Conservation (phyloP, 192 early-diverging fungal genomes). For the Polychytrium aggregatum region DNA sequence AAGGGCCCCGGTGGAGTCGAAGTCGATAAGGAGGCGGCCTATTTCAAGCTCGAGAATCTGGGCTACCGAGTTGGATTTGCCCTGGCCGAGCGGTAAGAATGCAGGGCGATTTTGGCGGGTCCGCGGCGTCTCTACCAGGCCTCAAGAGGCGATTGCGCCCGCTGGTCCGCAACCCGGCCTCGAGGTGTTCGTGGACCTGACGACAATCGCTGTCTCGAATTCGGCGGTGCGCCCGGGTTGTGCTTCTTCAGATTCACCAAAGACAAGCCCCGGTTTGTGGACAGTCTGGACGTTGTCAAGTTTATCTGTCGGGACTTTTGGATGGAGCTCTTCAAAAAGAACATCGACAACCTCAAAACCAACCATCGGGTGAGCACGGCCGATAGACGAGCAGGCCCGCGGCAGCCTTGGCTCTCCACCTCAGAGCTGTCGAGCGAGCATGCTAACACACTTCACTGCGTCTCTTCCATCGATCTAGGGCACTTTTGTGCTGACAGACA, state of each 20-base stretch:
- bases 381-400: neutral
- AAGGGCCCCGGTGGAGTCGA: conserved; percentile 42
- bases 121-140: too few species aligned
- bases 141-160: too few species aligned
- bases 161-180: too few species aligned
- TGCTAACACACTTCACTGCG: neutral
- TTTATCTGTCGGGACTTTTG: conserved; percentile 99
- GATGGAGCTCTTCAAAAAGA: conserved; percentile 89
- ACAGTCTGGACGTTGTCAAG: conserved; percentile 94
- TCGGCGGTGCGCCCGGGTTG: too few species aligned
- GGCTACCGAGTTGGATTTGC: conserved; percentile 84
- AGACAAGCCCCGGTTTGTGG: conserved; percentile 75
- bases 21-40: conserved; percentile 75
- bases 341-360: conserved; percentile 97
- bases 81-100: conserved; percentile 66
- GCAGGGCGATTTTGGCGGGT: too few species aligned
- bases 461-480: conserved; percentile 41
- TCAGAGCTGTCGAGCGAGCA: neutral
- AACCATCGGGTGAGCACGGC: conserved; percentile 70
- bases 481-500: conserved; percentile 96
- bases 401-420: neutral
- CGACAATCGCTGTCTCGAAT: too few species aligned
- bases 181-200: too few species aligned
- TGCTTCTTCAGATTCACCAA: conserved; percentile 78
- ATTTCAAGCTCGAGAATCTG: conserved; percentile 80